Evolutionary conservation across 768 basidiomycete species (phyloP).

Genomic region (Sarcomyxa edulis): DNA sequence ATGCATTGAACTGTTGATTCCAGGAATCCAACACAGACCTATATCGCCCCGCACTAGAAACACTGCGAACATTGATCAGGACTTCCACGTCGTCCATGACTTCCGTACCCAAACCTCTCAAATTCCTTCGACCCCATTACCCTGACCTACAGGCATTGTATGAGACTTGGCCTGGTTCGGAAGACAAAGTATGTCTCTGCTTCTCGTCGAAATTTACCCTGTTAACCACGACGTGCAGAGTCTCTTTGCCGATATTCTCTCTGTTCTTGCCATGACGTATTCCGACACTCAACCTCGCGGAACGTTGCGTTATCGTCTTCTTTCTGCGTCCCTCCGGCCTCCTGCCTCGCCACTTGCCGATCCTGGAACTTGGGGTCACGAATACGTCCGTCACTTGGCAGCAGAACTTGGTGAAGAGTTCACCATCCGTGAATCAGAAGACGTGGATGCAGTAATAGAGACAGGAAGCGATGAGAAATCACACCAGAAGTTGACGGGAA

Average conservation of each 20-base stretch:
- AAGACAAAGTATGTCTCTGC: slow-evolving; percentile 55
- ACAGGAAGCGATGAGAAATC: slow-evolving; percentile 22
- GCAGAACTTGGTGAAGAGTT: slow-evolving; percentile 96
- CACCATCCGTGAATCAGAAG: slow-evolving; percentile 56
- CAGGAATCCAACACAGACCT: slow-evolving; percentile 86
- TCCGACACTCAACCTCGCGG: slow-evolving; percentile 97
- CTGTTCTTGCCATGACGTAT: slow-evolving; percentile 99
- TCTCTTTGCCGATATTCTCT: slow-evolving; percentile 94
- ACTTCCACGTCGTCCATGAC: slow-evolving; percentile 99
- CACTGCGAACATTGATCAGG: slow-evolving; percentile 86
- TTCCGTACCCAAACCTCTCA: slow-evolving; percentile 96
- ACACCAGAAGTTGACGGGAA: slow-evolving; percentile 40
- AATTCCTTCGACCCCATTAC: slow-evolving; percentile 95
- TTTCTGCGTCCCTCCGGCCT: slow-evolving; percentile 67
- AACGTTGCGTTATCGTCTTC: slow-evolving; percentile 88
- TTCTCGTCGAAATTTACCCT: slow-evolving; percentile 1
- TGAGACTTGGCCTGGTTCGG: slow-evolving; percentile 73
- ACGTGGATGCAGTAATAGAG: slow-evolving; percentile 20
- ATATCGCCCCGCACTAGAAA: slow-evolving; percentile 89
- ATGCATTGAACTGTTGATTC: slow-evolving; percentile 11
- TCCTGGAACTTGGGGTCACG: slow-evolving; percentile 98
- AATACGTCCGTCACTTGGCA: slow-evolving; percentile 96
- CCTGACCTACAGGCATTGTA: slow-evolving; percentile 81
- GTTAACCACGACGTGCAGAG: slow-evolving; percentile 42
- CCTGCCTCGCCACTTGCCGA: slow-evolving; percentile 66